Base-by-base conservation (phyloP, 352 stramenopile species). In the Pythium sp. region DNA sequence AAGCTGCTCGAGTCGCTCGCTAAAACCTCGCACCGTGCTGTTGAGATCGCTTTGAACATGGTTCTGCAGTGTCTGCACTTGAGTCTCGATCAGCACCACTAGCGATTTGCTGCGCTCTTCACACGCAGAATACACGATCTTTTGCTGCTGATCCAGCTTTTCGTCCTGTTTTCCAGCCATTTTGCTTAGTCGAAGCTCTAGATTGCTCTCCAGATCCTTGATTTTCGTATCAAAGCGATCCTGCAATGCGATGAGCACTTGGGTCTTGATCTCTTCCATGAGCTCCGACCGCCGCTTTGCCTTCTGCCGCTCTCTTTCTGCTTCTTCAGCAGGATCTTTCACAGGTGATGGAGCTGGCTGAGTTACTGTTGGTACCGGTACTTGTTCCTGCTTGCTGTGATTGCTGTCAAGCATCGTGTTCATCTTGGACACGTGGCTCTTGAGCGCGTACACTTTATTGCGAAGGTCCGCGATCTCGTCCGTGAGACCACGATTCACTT, bases 381-480 rank as follows among this genome's bases (percentile, higher is more conserved):
- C 38, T 22, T 65, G 34, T 6, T 58, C 34, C 8, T 73, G 53
- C 0, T 56, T 24, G 6, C 58, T 72, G 12, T 64, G 56, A 28
- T 18, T 43, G 0, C 11, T 49, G n/a, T 71, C 62, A 14, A 60
- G 11, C 51, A 76, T 49, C 36, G 43, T 38, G 32, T 43, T 73
- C 64, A 78, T 78, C 41, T 87, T 86, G 4, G 68, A 65, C 6
- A 91, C 67, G 36, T 86, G 82, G 22, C 71, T 73, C 58, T 93
- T 91, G 2, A 91, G 65, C 2, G 81, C 78, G 18, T 73, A 75
- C 0, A 91, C 38, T n/a, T 93, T 83, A 24, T 78, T 78, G 0
- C 77, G 78, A 55, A 92, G 28, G 22, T 86, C 79, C 0, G 70
- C 70, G 0, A 92, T 26, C 34, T 93, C 86, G 5, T 90, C 81